A percentile compares a stretch with the other conserved stretches of the same genome.
Evolutionary conservation across 2,329 filamentous ascomycete species (phyloP).

Genomic region (Trichoderma brevicompactum): DNA sequence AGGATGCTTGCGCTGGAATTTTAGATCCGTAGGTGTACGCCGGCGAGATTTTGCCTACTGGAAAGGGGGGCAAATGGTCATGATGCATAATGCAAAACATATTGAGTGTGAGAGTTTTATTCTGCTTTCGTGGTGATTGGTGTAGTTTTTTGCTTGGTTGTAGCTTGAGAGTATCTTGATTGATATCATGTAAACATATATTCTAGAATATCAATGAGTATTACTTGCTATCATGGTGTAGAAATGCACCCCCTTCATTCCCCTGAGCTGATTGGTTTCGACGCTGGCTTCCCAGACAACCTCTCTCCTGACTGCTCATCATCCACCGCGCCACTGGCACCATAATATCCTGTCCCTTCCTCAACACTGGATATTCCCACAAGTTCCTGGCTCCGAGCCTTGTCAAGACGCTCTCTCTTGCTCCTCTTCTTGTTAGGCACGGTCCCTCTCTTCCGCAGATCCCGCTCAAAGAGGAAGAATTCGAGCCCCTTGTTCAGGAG

Average conservation of each 20-base stretch:
- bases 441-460: neutral
- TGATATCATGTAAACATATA: neutral
- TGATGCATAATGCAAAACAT: conserved; percentile 21
- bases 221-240: too few species aligned
- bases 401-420: neutral
- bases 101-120: neutral
- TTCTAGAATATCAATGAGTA: neutral
- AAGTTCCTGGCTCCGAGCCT: neutral
- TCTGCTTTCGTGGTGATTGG: neutral
- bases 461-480: conserved; percentile 30
- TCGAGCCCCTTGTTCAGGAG: conserved; percentile 33
- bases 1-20: conserved; percentile 7
- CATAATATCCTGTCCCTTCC: neutral
- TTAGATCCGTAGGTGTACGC: conserved; percentile 16
- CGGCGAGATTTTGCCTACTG: conserved; percentile 4
- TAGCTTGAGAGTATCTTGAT: neutral
- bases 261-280: neutral
- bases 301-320: neutral
- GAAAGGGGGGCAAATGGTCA: conserved; percentile 1
- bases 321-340: neutral
- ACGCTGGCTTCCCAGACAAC: neutral
- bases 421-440: neutral
- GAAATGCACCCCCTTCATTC: neutral
- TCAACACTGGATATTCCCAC: neutral
- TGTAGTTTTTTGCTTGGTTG: neutral